Percentiles rank a stretch among this genome's conserved stretches.
Evolutionary conservation across 805 yeast species (phyloP).

Genomic region (Ogataea pini): DNA sequence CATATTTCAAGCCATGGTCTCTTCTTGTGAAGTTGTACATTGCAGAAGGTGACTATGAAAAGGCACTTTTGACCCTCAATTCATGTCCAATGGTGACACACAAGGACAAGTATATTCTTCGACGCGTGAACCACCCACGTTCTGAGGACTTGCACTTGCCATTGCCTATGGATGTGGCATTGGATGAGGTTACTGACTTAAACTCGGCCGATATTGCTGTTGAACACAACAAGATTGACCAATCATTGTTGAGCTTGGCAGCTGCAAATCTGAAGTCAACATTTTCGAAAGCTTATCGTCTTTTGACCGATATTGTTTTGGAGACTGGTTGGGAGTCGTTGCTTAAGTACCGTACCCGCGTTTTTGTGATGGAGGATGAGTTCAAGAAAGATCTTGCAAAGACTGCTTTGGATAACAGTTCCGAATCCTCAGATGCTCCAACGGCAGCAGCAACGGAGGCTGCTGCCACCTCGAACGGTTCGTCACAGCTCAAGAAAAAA

Average conservation of each 20-base stretch:
- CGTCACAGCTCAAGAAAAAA: constrained; percentile 55
- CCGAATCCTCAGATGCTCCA: constrained; percentile 11
- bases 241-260: constrained; percentile 59
- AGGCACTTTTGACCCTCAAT: constrained; percentile 70
- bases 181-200: constrained; percentile 67
- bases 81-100: constrained; percentile 82
- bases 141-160: constrained; percentile 68
- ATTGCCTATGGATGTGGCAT: constrained; percentile 69
- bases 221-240: constrained; percentile 69
- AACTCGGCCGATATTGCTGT: constrained; percentile 63
- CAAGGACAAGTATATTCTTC: constrained; percentile 63
- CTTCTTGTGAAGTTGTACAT: constrained; percentile 64
- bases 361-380: constrained; percentile 71
- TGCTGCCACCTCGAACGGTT: constrained; percentile 11
- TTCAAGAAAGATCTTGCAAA: constrained; percentile 41
- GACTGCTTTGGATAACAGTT: constrained; percentile 15
- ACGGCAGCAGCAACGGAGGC: background rate
- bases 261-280: constrained; percentile 67
- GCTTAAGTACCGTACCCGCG: constrained; percentile 56
- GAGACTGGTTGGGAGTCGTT: constrained; percentile 73
- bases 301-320: constrained; percentile 65
- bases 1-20: constrained; percentile 76
- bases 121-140: constrained; percentile 56
- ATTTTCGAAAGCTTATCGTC: constrained; percentile 55
- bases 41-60: constrained; percentile 62